Base-by-base conservation (phyloP, 148 eudicot species). In the Silene conica region DNA sequence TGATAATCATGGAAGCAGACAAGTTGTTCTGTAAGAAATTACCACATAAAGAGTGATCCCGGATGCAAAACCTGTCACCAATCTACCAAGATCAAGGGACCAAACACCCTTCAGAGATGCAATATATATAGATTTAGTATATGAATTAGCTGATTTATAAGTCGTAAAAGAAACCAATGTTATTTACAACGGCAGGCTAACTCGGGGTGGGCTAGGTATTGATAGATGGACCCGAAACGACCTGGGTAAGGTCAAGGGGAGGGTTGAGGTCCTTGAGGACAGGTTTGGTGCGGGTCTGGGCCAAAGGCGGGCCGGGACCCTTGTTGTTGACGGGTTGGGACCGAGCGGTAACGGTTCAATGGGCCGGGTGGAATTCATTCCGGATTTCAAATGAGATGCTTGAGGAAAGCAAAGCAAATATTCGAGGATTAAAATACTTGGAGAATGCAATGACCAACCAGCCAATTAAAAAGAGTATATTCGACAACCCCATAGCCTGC, bases 401-500 rank as follows among this genome's bases (percentile, higher is more conserved):
- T 0, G 1, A 0, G 4, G 6, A 12, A 41, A 50, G 8, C 26
- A 2, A 8, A 16, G 8, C 26, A 2, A 8, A 16, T 3, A 5
- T 0, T 13, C 15, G 15, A 19, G 12, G 57, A 38, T 34, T 15
- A 16, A 28, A 12, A 0, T 1, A 88, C 90, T 83, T 66, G 21
- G 86, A 81, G 61, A 81, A 81, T 21, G 84, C 65, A 67, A 85
- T 80, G 43, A 79, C 65, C 22, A 82, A 59, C 90, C 88, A 85
- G 9, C 90, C 90, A 6, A 25, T 22, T 20, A 80, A 20, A 72
- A 14, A 82, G 34, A 76, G 80, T 55, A 82, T 63, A 60, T 83
- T 83, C 2, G 83, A 56, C n/a, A 86, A 15, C 67, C 82, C 83
- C 87, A 88, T 85, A 16, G 89, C 69, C 92, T 88, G 87, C 73